Evolutionary conservation across 2,329 filamentous ascomycete species (phyloP), one percentile per base, ranked within the genome.

Genomic region (Sarocladium oryzae): DNA sequence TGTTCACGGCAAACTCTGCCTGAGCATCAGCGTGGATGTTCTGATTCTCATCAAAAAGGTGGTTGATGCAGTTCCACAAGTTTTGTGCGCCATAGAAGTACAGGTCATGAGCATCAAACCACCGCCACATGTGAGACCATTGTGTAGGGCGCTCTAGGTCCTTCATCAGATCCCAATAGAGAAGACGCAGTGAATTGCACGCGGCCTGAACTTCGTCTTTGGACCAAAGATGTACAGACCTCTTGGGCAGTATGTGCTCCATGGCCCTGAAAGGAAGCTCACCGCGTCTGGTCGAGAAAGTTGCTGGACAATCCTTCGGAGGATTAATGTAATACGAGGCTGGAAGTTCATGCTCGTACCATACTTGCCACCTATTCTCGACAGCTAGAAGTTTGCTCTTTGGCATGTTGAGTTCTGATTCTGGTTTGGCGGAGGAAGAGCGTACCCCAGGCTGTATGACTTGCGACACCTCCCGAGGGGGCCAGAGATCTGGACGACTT

Each of bases 51-150:
- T 65, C 62, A 36, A 58, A 60, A 1, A 77, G 58, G 8, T 67
- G 65, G 26, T 69, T 66, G 40, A 76, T 56, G 30, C 78, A 64
- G 23, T 71, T 72, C 69, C 69, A 75, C 11, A 78, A 62, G 54
- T 79, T 79, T 54, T 70, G 62, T 0, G 70, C 71, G 7, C 76
- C 76, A 11, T 69, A 63, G 32, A 65, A 45, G 58, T 74, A 79
- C 24, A 79, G 61, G 48, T 79, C 76, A 9, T 60, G 53, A 1
- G 68, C 65, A 55, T 79, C 76, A 45, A 74, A 79, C 55, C 73
- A 78, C 2, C 60, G 56, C 63, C 71, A 77, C 20, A 79, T 60
- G 23, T 74, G 69, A 32, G 67, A 65, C 61, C 67, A 73, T 54
- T 51, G 61, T 24, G 59, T 15, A 2, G 63, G 65, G 18, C 58